phyloP scores from a whole-genome alignment of 495 filamentous ascomycete species.

The Neurospora sp. region DNA sequence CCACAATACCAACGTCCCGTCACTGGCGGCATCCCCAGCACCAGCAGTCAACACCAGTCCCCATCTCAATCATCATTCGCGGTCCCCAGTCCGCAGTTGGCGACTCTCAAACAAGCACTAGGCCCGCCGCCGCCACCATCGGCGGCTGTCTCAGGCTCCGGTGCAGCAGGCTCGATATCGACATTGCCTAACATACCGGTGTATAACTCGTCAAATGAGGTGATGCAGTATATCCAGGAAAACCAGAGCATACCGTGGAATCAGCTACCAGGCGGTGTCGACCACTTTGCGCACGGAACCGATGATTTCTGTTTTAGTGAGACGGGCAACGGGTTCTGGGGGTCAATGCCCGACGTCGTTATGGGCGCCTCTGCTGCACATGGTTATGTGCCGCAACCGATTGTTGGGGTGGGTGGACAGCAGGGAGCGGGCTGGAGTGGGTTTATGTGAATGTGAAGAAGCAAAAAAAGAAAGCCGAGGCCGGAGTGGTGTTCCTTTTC shows the following conservation, averaged over 20 bases:
- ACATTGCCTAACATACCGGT: conserved; percentile 8
- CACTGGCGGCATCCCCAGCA: background rate
- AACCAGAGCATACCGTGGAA: conserved; percentile 25
- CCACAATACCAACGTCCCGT: background rate
- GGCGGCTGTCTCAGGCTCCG: background rate
- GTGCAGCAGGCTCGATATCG: background rate
- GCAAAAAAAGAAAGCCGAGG: background rate
- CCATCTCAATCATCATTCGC: conserved; percentile 11
- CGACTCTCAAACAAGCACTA: conserved; percentile 1
- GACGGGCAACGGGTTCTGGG: conserved; percentile 19
- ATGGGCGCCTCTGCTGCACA: background rate
- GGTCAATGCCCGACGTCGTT: conserved; percentile 6
- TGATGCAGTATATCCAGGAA: conserved; percentile 18
- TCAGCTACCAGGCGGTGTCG: conserved; percentile 27
- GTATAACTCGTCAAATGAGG: conserved; percentile 13
- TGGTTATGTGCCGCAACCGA: background rate
- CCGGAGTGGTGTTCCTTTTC: background rate
- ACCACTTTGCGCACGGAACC: conserved; percentile 32
- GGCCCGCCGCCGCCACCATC: conserved; percentile 6
- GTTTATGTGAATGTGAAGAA: background rate
- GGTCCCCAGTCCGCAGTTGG: conserved; percentile 8
- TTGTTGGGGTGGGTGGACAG: background rate
- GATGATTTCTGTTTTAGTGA: conserved; percentile 11
- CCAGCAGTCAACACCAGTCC: conserved; percentile 2
- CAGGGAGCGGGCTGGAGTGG: background rate